Conservation (phyloP, 2,329 filamentous ascomycete species). For the Stachybotrys chlorohalonatus region DNA sequence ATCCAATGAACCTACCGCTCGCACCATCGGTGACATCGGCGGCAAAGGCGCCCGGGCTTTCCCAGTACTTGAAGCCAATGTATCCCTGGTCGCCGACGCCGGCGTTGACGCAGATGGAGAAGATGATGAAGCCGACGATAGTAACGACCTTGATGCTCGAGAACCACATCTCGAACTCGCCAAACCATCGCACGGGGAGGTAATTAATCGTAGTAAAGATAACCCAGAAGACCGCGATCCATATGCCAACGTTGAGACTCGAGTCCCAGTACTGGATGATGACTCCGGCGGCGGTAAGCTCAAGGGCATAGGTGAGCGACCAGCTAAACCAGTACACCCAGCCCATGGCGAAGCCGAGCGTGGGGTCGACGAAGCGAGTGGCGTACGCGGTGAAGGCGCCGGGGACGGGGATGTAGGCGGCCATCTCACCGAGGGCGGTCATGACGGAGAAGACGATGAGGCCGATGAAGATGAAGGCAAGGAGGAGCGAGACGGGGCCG, state of each 20-base stretch:
- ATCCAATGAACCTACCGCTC: slow-evolving; percentile 56
- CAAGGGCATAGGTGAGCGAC: slow-evolving; percentile 64
- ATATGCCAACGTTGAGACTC: slow-evolving; percentile 56
- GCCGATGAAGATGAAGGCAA: slow-evolving; percentile 63
- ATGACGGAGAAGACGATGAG: slow-evolving; percentile 69
- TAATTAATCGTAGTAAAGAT: slow-evolving; percentile 62
- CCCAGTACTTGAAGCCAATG: slow-evolving; percentile 67
- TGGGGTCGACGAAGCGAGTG: slow-evolving; percentile 63
- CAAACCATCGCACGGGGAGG: slow-evolving; percentile 63
- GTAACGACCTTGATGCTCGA: slow-evolving; percentile 69
- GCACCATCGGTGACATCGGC: slow-evolving; percentile 45
- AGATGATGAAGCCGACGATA: slow-evolving; percentile 67
- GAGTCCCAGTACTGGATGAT: slow-evolving; percentile 69
- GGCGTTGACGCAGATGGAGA: slow-evolving; percentile 65
- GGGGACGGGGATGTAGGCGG: slow-evolving; percentile 66
- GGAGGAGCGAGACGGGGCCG: slow-evolving; percentile 57
- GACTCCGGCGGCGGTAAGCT: slow-evolving; percentile 62
- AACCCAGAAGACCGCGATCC: slow-evolving; percentile 65
- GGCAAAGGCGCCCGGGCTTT: slow-evolving; percentile 57
- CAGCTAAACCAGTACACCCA: slow-evolving; percentile 81
- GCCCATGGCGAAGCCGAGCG: slow-evolving; percentile 67
- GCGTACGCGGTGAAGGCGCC: slow-evolving; percentile 73
- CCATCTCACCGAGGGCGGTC: slow-evolving; percentile 62
- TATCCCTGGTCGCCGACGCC: slow-evolving; percentile 62
- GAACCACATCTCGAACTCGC: slow-evolving; percentile 73